These are phyloP conservation scores for Lycium ferocissimum DNA, from an alignment of 257 asterid genomes.

Conservation along the genomic window DNA sequence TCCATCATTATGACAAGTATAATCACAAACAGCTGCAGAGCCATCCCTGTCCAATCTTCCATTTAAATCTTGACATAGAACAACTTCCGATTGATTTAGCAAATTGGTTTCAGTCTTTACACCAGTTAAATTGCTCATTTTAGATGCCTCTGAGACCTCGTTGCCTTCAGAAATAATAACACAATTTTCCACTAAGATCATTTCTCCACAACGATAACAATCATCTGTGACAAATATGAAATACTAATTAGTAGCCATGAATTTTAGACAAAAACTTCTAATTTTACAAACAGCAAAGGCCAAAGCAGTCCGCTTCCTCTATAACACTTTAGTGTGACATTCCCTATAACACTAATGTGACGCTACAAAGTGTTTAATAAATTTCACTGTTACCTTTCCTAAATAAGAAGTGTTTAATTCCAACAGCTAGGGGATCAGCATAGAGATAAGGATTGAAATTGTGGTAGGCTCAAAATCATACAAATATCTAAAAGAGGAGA, in stretches of 20 bases:
- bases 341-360: background rate
- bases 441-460: conserved; percentile 5
- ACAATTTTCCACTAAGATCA: conserved; percentile 36
- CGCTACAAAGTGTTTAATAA: background rate
- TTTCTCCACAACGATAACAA: conserved; percentile 32
- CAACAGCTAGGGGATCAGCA: background rate
- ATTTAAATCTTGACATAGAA: conserved; percentile 33
- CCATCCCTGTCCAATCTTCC: conserved; percentile 35
- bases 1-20: conserved; percentile 27
- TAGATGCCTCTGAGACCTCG: conserved; percentile 34
- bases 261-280: background rate
- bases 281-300: background rate
- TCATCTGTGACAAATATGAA: conserved; percentile 31
- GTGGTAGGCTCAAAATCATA: background rate
- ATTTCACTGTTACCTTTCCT: background rate
- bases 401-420: background rate
- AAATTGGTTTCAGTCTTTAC: conserved; percentile 48
- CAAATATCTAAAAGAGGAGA: conserved; percentile 4
- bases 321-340: background rate
- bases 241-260: background rate
- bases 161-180: conserved; percentile 28
- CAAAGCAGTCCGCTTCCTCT: background rate
- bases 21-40: conserved; percentile 41
- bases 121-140: conserved; percentile 45
- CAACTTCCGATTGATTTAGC: conserved; percentile 42